phyloP scores from a whole-genome alignment of 805 yeast species.

The Clavispora fructus region DNA sequence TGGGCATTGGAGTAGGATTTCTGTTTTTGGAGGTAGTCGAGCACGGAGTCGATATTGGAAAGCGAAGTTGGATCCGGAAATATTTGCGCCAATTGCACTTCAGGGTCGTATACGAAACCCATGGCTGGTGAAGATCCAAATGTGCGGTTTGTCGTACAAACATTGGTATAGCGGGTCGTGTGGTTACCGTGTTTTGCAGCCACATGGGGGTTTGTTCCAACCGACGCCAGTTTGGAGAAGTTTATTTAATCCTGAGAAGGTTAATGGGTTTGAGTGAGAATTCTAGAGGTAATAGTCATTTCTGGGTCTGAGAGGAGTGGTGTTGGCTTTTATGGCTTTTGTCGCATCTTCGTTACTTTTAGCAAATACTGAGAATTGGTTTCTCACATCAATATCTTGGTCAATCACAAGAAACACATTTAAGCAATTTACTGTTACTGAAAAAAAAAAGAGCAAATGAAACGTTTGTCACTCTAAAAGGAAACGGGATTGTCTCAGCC shows the following conservation, averaged over 20 bases:
- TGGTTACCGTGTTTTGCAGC: conserved; percentile 1
- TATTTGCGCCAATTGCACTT: conserved; percentile 12
- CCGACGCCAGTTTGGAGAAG: too few species aligned
- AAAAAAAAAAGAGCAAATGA: too few species aligned
- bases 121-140: conserved; percentile 2
- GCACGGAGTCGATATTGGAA: conserved; percentile 8
- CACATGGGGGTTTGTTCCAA: neutral
- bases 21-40: conserved; percentile 19
- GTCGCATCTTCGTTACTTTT: neutral
- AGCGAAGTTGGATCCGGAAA: conserved; percentile 13
- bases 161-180: neutral
- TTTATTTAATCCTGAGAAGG: too few species aligned
- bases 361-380: neutral
- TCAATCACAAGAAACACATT: too few species aligned
- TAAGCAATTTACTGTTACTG: too few species aligned
- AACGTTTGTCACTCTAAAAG: too few species aligned
- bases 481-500: too few species aligned
- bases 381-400: too few species aligned
- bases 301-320: neutral
- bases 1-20: conserved; percentile 44
- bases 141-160: neutral
- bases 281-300: too few species aligned
- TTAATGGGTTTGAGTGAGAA: neutral
- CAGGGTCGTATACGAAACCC: conserved; percentile 15
- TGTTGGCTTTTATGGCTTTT: neutral